Percentiles rank a stretch among this genome's conserved stretches.
These are phyloP conservation scores for Ophiostoma piceae DNA, from an alignment of 2,329 filamentous ascomycete genomes.

Conservation along the genomic window DNA sequence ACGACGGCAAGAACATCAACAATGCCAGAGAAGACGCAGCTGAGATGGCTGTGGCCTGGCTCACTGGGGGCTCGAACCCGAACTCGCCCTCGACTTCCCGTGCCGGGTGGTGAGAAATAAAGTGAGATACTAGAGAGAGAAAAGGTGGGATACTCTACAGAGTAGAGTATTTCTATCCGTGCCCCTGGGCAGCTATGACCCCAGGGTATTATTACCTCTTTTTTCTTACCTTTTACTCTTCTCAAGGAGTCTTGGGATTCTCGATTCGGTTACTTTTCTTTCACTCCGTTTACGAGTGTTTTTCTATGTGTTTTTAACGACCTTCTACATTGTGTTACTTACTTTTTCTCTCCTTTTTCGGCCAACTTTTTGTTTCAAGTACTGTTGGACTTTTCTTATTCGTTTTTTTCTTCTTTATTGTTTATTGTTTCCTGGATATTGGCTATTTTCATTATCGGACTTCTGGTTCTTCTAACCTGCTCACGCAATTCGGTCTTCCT, in stretches of 20 bases:
- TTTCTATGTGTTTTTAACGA: background rate
- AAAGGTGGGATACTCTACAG: too few species aligned
- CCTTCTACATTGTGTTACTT: slow-evolving; percentile 6
- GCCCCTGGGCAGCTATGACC: background rate
- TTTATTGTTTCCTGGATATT: background rate
- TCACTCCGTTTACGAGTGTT: background rate
- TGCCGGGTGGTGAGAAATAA: slow-evolving; percentile 33
- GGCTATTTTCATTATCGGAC: background rate
- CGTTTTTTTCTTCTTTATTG: background rate
- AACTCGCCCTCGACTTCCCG: slow-evolving; percentile 40
- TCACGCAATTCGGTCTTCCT: background rate
- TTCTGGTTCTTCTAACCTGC: background rate
- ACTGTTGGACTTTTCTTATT: background rate
- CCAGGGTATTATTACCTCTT: background rate
- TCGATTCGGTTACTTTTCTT: background rate
- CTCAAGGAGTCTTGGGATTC: background rate
- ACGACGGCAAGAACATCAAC: slow-evolving; percentile 80
- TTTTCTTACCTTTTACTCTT: background rate
- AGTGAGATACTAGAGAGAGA: too few species aligned
- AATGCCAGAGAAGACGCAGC: slow-evolving; percentile 90
- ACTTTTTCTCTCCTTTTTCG: background rate
- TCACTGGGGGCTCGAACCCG: slow-evolving; percentile 41
- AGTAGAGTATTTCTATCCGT: background rate
- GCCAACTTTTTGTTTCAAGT: background rate
- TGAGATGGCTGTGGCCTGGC: slow-evolving; percentile 64